A percentile compares a stretch with the other conserved stretches of the same genome.
phyloP scores from a whole-genome alignment of 2,329 filamentous ascomycete species.

The Colletotrichum cordylinicola region DNA sequence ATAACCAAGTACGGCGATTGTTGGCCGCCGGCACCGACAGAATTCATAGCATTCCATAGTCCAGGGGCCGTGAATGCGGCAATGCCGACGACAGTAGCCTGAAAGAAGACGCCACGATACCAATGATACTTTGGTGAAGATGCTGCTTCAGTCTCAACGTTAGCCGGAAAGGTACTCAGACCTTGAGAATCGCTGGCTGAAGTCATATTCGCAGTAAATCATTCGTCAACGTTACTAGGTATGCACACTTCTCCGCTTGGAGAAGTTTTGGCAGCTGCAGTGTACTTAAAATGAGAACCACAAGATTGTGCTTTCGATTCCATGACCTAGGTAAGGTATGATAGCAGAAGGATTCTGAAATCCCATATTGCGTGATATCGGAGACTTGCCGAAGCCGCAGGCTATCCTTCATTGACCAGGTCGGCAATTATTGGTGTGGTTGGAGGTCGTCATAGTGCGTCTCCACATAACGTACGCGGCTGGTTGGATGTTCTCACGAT shows the following conservation, averaged over 20 bases:
- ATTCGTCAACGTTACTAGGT: not conserved
- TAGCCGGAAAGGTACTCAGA: not conserved
- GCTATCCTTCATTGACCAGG: not conserved
- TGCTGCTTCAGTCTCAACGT: not conserved
- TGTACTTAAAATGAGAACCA: not conserved
- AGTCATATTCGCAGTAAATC: not conserved
- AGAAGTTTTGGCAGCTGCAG: not conserved
- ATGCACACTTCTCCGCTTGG: not conserved
- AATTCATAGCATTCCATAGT: slow-evolving; percentile 36
- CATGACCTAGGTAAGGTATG: too few relatives aligned
- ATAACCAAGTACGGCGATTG: slow-evolving; percentile 34
- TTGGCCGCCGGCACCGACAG: slow-evolving; percentile 32
- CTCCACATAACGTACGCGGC: not conserved
- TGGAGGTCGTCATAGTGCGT: not conserved
- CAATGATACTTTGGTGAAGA: slow-evolving; percentile 20
- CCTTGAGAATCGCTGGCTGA: not conserved
- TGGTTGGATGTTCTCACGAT: not conserved
- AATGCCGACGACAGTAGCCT: slow-evolving; percentile 29
- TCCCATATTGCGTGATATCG: not conserved
- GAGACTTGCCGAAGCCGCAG: not conserved
- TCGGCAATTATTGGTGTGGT: not conserved
- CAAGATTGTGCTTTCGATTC: not conserved
- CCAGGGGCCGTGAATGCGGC: slow-evolving; percentile 33
- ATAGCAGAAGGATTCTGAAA: not conserved
- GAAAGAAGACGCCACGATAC: slow-evolving; percentile 33